Base-by-base conservation (phyloP, 805 yeast species). In the Kodamaea leandrae region DNA sequence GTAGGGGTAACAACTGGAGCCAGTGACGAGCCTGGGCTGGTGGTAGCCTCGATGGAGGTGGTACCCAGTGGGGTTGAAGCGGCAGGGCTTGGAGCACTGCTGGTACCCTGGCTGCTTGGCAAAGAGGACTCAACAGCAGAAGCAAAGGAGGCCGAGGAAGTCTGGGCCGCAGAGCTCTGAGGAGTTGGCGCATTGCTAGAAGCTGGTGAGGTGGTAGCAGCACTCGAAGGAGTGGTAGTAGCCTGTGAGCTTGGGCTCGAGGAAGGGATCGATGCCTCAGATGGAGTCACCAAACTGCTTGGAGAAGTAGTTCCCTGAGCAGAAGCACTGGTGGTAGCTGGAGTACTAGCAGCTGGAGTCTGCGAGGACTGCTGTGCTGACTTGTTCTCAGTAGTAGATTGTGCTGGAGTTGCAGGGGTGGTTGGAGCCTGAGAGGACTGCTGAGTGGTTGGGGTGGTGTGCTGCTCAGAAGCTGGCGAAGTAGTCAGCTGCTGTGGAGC, bases 231-330 rank as follows among this genome's bases (percentile, higher is more conserved):
- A 14, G 37, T n/a, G 15, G 37, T 6, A 14, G 21, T 7, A n/a
- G 29, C 14, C 6, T 5, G 29, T 6, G 29, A 26, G 17, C n/a
- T n/a, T 12, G 27, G 15, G 10, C 7, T 16, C 8, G 37, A 35
- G 14, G 29, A 7, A 19, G 5, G 26, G 14, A 16, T 10, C 18
- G 24, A 16, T 4, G 39, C 23, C 17, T 23, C 39, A 14, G 26
- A 32, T 25, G 36, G 37, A 16, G 21, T 18, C 23, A 23, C 25
- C 13, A 38, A 32, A 13, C 39, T 16, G 14, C 18, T 32, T 16
- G 32, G 21, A 32, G 24, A 36, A 21, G 19, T 13, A 15, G 41
- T 13, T 4, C 37, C 18, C 14, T 39, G 20, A 41, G 40, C 39
- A 36, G 38, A 19, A 32, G 26, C 35, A 10, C 24, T 34, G 10